These are phyloP conservation scores for Aspergillus cavernicola DNA, from an alignment of 495 filamentous ascomycete genomes.

Conservation along the genomic window DNA sequence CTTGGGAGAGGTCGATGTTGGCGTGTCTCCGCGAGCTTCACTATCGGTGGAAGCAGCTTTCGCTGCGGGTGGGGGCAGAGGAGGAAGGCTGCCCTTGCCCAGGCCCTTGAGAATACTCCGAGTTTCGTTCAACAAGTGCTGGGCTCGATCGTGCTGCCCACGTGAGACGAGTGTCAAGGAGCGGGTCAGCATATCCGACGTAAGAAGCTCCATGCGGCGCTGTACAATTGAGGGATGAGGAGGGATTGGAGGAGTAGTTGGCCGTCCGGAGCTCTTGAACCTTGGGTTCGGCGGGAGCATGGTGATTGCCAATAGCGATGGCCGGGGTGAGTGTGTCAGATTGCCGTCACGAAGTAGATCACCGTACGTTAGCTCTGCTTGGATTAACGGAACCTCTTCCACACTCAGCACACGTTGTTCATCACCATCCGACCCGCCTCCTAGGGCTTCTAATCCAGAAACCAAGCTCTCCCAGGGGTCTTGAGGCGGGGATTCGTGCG, in stretches of 20 bases:
- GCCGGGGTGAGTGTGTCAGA: conserved; percentile 79
- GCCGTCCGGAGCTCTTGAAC: conserved; percentile 54
- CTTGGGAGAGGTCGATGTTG: conserved; percentile 38
- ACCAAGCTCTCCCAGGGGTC: conserved; percentile 97
- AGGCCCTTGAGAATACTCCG: conserved; percentile 93
- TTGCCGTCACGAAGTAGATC: conserved; percentile 92
- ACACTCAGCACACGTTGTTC: conserved; percentile 81
- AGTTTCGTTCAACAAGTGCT: conserved; percentile 88
- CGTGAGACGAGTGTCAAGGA: conserved; percentile 87
- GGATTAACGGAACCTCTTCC: conserved; percentile 92
- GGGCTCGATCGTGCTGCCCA: conserved; percentile 88
- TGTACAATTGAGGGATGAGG: conserved; percentile 96
- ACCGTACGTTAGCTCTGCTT: conserved; percentile 90
- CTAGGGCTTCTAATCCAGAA: conserved; percentile 89
- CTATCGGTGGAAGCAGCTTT: conserved; percentile 36
- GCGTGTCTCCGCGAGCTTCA: conserved; percentile 36
- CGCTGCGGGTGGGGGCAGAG: conserved; percentile 60
- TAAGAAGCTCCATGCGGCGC: conserved; percentile 94
- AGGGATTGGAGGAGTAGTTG: conserved; percentile 78
- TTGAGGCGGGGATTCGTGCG: conserved; percentile 82
- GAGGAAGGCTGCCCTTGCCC: conserved; percentile 90
- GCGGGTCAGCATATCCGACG: conserved; percentile 95
- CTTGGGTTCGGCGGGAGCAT: conserved; percentile 79
- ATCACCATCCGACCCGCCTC: conserved; percentile 85
- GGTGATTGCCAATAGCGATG: conserved; percentile 93